Conservation (phyloP, 164 flowering plant species). For the Cinnamomum micranthum region DNA sequence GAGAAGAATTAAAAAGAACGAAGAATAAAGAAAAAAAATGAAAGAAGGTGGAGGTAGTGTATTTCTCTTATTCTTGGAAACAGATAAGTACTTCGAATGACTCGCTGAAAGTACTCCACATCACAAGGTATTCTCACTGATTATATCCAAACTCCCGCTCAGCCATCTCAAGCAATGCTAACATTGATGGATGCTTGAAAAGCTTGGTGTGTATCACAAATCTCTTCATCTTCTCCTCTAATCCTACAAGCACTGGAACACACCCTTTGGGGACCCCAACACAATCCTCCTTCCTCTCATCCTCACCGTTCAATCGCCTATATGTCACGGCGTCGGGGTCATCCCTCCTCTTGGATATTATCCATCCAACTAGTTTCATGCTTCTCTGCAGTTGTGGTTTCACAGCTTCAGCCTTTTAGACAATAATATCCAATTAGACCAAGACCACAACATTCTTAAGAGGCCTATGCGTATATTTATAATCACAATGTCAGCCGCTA, state of each 20-base stretch:
- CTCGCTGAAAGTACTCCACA: no score
- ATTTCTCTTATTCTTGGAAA: no score
- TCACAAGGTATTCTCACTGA: no score
- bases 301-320: background rate
- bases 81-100: no score
- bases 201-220: conserved; percentile 18
- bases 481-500: no score
- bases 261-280: background rate
- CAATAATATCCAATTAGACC: no score
- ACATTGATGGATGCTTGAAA: conserved; percentile 13
- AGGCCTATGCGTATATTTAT: no score
- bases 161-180: conserved; percentile 14
- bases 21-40: no score
- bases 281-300: background rate
- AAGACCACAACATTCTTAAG: no score
- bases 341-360: background rate
- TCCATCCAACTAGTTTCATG: background rate
- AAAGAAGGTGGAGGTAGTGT: no score
- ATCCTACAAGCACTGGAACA: background rate
- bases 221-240: conserved; percentile 10
- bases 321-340: background rate
- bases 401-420: no score
- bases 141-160: conserved; percentile 19
- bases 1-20: no score
- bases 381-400: background rate